These are phyloP conservation scores for Diaporthe ampelina DNA, from an alignment of 2,329 filamentous ascomycete genomes.

Conservation along the genomic window DNA sequence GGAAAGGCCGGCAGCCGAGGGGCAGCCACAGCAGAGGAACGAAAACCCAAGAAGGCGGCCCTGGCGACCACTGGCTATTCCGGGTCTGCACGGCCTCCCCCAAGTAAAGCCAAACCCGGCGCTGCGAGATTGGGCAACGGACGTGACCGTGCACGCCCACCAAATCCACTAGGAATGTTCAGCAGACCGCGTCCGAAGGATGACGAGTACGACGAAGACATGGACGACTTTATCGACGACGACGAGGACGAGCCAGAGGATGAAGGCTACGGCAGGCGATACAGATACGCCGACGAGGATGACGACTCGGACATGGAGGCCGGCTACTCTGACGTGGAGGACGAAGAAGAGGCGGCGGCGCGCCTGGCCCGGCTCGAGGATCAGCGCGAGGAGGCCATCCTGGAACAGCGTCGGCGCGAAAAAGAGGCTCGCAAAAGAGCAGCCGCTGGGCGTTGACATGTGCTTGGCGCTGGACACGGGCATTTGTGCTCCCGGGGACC, in stretches of 20 bases:
- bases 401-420: slow-evolving; percentile 71
- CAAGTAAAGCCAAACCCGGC: slow-evolving; percentile 50
- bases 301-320: slow-evolving; percentile 85
- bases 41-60: slow-evolving; percentile 74
- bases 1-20: slow-evolving; percentile 46
- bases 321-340: slow-evolving; percentile 79
- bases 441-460: not conserved
- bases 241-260: slow-evolving; percentile 65
- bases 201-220: slow-evolving; percentile 73
- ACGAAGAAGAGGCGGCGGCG: slow-evolving; percentile 76
- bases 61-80: slow-evolving; percentile 75
- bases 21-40: slow-evolving; percentile 57
- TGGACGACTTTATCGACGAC: slow-evolving; percentile 74
- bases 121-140: slow-evolving; percentile 48
- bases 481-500: too few species aligned
- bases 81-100: slow-evolving; percentile 73
- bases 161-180: slow-evolving; percentile 52
- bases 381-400: slow-evolving; percentile 72
- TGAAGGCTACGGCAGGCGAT: slow-evolving; percentile 53
- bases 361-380: slow-evolving; percentile 77
- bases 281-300: slow-evolving; percentile 71
- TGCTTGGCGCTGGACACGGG: slow-evolving; percentile 4
- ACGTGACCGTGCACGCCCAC: slow-evolving; percentile 43
- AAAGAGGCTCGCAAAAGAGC: slow-evolving; percentile 69
- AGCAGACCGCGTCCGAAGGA: slow-evolving; percentile 53